Evolutionary conservation across 192 early-diverging fungal genomes (phyloP).

Genomic region (Coemansia sp.): DNA sequence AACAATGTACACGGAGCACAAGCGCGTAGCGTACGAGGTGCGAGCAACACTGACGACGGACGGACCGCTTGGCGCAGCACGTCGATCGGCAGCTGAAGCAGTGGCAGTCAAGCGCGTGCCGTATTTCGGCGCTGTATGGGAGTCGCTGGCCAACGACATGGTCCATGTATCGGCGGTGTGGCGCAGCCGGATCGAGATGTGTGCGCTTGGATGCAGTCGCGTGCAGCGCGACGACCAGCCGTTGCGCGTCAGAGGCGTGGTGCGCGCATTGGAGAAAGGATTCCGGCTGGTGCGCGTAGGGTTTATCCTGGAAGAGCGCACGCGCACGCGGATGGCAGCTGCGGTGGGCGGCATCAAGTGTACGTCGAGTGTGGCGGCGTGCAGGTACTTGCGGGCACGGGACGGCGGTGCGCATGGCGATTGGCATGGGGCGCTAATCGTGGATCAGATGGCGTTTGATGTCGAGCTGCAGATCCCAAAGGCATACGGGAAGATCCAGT

Average conservation of each 20-base stretch:
- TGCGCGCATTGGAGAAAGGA: constrained; percentile 49
- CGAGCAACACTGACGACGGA: constrained; percentile 24
- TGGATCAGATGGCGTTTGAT: constrained; percentile 51
- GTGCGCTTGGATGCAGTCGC: constrained; percentile 49
- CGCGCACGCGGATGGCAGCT: constrained; percentile 24
- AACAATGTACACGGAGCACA: constrained; percentile 53
- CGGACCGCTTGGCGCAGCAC: constrained; percentile 12
- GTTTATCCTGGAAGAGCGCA: constrained; percentile 51
- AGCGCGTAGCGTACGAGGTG: constrained; percentile 45
- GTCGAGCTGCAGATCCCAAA: constrained; percentile 48
- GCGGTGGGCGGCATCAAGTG: constrained; percentile 16
- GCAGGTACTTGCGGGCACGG: constrained; percentile 31
- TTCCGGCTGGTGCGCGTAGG: constrained; percentile 45
- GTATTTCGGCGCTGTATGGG: constrained; percentile 43
- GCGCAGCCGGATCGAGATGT: constrained; percentile 51
- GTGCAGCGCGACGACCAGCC: constrained; percentile 47
- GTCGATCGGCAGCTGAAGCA: constrained; percentile 22
- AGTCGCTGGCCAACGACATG: constrained; percentile 44
- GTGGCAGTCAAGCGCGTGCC: constrained; percentile 52
- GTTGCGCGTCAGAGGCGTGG: constrained; percentile 35
- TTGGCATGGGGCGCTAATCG: constrained; percentile 32
- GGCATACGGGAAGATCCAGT: constrained; percentile 50
- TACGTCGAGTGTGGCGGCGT: constrained; percentile 31
- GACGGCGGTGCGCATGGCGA: constrained; percentile 15
- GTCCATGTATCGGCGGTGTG: constrained; percentile 47